Evolutionary conservation across 306 rosid species (phyloP), one percentile per base, ranked within the genome.

Genomic region (Vicia sativa): DNA sequence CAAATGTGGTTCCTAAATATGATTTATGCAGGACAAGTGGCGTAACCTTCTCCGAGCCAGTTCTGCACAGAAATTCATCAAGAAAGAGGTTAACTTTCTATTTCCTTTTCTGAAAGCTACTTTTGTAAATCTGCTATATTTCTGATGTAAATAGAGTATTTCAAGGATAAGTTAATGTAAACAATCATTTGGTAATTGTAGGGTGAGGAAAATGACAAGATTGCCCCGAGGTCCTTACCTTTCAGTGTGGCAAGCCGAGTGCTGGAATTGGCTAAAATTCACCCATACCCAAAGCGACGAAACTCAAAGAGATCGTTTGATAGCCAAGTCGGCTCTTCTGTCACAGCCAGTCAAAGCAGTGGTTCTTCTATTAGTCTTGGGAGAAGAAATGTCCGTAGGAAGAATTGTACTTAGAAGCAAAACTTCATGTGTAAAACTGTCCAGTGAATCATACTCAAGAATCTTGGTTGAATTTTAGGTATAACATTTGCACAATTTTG

Each of bases 11-110:
- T 74, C 45, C 65, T 73, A 25, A 50, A 62, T 60, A 52, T 69
- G 50, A 67, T 29, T 54, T 67, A 53, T 75, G 76, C 92, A 95
- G 99, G 99, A 95, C 81, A 95, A 93, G 82, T 95, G 99, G 97
- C 82, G 99, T 56, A 93, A 93, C 84, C 97, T 90, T 67, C 55
- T 90, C 43, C 73, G 84, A 71, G 84, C 87, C 52, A 76, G 99
- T 80, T 74, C 84, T 65, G 77, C 62, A 19, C 86, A 74, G 73
- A 84, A 81, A 38, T 52, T 67, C 76, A 85, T 44, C 76, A 76
- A 50, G 42, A 79, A 58, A 83, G 90, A 85, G 96, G 99, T 83
- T 62, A 79, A 62, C 68, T 42, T 70, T 73, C 74, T 50, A 14
- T 65, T 35, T 34, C 31, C 62, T n/a, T 74, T 52, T 59, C 26